Conservation (phyloP, 2,329 filamentous ascomycete genomes). For the Apiospora aurea region DNA sequence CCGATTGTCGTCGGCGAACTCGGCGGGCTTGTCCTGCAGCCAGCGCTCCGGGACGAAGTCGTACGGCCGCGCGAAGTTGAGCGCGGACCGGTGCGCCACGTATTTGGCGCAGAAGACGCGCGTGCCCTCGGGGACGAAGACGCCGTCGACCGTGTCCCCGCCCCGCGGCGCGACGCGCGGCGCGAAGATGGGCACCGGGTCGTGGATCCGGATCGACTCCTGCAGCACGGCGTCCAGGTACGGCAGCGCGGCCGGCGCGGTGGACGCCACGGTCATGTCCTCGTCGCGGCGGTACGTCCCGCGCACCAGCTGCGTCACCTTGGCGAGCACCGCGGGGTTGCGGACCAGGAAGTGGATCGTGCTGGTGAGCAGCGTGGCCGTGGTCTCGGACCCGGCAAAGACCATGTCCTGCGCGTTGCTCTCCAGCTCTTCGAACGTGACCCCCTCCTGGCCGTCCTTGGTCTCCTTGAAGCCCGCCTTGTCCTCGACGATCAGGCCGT, state of each 20-base stretch:
- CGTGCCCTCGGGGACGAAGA: slow-evolving; percentile 35
- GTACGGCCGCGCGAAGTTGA: slow-evolving; percentile 47
- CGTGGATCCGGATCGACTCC: slow-evolving; percentile 52
- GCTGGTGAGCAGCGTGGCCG: slow-evolving; percentile 52
- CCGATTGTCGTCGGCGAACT: slow-evolving; percentile 43
- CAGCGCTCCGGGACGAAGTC: slow-evolving; percentile 50
- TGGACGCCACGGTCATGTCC: slow-evolving; percentile 47
- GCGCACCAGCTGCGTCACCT: slow-evolving; percentile 48
- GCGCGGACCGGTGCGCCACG: slow-evolving; percentile 43
- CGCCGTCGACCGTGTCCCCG: slow-evolving; percentile 36
- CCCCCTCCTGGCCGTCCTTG: background rate
- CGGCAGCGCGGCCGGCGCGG: slow-evolving; percentile 36
- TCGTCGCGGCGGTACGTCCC: slow-evolving; percentile 44
- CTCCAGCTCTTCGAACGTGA: slow-evolving; percentile 34
- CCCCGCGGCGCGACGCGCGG: slow-evolving; percentile 36
- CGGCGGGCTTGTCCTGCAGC: slow-evolving; percentile 33
- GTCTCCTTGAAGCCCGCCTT: slow-evolving; percentile 44
- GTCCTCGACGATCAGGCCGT: slow-evolving; percentile 36
- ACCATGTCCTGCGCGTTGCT: slow-evolving; percentile 43
- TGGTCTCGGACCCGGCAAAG: slow-evolving; percentile 59
- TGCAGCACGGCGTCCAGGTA: slow-evolving; percentile 53
- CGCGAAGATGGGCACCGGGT: slow-evolving; percentile 39
- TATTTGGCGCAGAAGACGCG: slow-evolving; percentile 44
- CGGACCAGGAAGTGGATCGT: slow-evolving; percentile 48
- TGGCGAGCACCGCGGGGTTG: slow-evolving; percentile 43